These are phyloP conservation scores for Picea engelmannii DNA, from an alignment of 83 land plant species.

Conservation along the genomic window DNA sequence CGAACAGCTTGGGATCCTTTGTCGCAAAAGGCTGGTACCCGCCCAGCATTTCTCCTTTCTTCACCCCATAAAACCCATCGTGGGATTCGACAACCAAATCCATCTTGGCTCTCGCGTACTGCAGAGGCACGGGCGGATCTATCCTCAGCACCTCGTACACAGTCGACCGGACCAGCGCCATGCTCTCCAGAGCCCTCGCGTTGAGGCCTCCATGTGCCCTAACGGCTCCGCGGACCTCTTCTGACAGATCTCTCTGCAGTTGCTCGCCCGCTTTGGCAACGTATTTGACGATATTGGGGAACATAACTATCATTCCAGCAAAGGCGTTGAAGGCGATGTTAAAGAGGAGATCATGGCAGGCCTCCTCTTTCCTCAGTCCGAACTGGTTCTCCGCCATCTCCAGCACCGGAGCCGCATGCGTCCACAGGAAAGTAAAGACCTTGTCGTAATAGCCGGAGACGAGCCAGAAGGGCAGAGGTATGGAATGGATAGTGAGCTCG, in stretches of 20 bases:
- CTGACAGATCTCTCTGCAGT: constrained; percentile 46
- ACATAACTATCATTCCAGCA: constrained; percentile 58
- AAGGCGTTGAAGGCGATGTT: constrained; percentile 61
- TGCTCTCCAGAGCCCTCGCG: constrained; percentile 43
- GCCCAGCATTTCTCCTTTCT: constrained; percentile 71
- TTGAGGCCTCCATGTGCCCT: too few species aligned
- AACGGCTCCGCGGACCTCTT: constrained; percentile 26
- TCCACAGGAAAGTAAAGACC: constrained; percentile 30
- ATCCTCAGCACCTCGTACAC: constrained; percentile 76
- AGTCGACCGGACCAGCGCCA: constrained; percentile 62
- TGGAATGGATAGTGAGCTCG: constrained; percentile 50
- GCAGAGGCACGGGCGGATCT: constrained; percentile 74
- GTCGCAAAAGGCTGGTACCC: constrained; percentile 81
- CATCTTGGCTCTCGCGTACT: constrained; percentile 69
- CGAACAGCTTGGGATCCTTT: constrained; percentile 67
- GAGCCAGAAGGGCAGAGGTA: constrained; percentile 37
- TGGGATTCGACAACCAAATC: constrained; percentile 64
- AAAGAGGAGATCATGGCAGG: constrained; percentile 70
- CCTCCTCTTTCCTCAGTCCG: constrained; percentile 60
- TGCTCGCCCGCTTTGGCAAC: constrained; percentile 42
- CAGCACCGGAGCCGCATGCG: constrained; percentile 10
- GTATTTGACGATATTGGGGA: constrained; percentile 54
- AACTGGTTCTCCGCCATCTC: constrained; percentile 43
- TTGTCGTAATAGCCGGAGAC: constrained; percentile 41
- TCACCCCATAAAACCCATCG: constrained; percentile 56